A percentile compares a stretch with the other conserved stretches of the same genome.
These are phyloP conservation scores for Saksenaea vasiformis DNA, from an alignment of 371 early-diverging fungal genomes.

Conservation along the genomic window DNA sequence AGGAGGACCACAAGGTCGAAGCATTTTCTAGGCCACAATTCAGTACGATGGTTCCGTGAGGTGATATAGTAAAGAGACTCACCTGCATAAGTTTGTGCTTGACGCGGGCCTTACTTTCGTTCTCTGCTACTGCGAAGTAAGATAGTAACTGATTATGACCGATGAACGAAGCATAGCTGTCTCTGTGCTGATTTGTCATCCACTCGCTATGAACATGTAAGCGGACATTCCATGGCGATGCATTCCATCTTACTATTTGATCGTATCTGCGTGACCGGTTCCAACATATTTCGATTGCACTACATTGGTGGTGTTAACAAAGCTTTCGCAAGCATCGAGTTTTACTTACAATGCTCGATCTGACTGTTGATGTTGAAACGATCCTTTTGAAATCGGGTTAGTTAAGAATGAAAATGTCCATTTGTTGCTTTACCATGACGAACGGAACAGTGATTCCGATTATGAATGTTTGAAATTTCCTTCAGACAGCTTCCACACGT, in stretches of 20 bases:
- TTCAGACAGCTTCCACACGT: no score
- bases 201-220: conserved; percentile 67
- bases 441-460: no score
- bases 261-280: conserved; percentile 1
- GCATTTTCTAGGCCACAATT: conserved; percentile 65
- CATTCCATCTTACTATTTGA: neutral
- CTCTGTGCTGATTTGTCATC: conserved; percentile 84
- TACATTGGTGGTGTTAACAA: neutral
- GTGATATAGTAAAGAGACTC: conserved; percentile 1
- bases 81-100: conserved; percentile 77
- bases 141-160: conserved; percentile 76
- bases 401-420: neutral
- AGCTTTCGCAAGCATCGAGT: neutral
- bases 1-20: conserved; percentile 77
- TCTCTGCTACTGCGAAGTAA: conserved; percentile 84
- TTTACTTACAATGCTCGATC: conserved; percentile 72
- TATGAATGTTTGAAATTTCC: neutral
- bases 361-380: conserved; percentile 80
- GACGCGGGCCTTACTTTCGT: conserved; percentile 78
- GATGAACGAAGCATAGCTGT: conserved; percentile 77
- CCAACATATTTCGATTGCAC: conserved; percentile 5
- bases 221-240: neutral
- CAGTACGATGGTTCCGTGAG: neutral
- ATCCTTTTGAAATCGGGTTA: conserved; percentile 46
- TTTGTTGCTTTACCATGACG: no score